Base-by-base conservation (phyloP, 2,329 filamentous ascomycete species). In the Aspergillus aculeatus region DNA sequence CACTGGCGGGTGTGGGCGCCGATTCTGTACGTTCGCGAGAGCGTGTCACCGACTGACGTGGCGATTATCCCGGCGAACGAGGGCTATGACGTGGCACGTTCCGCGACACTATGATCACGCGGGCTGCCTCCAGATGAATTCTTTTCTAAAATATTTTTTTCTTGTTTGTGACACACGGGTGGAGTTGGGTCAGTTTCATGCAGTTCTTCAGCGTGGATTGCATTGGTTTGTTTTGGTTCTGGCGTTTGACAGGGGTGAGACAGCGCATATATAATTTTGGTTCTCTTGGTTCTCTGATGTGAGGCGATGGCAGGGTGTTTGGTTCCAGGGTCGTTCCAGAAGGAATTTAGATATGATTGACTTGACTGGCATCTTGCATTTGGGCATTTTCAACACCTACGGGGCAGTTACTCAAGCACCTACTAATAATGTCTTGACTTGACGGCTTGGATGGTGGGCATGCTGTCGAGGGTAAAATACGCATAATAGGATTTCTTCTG, bases 1-100 rank as follows among this genome's bases (percentile, higher is more conserved):
- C 92, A 97, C 75, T 97, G 93, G 92, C 85, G 91, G 52, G 89
- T 96, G 3, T 98, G 93, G 92, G 84, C 85, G 1, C 85, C 86
- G 2, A 80, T 96, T 56, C 86, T 89, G 12, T 96, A 96, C 56
- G 66, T 73, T 24, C 65, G 70, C 23, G 73, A 75, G 53, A 66
- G 66, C 56, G 61, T 67, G 50, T 61, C 61, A 50, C 57, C 61
- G 19, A 60, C 56, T 57, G 66, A 65, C 54, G 62, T 63, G 62
- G 65, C 57, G 32, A 62, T 50, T 21, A 49, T 44, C 31, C 35
- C 24, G 47, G 19, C 32, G 47, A 54, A 31, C 23, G 47, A n/a
- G 29, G 55, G 55, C 24, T 21, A 52, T 62, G 59, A 63, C 54
- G 53, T 61, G 54, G 57, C 62, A 51, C 38, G 55, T 29, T 54